Evolutionary conservation across 371 early-diverging fungal species (phyloP).

Genomic region (Funneliformis caledonium): DNA sequence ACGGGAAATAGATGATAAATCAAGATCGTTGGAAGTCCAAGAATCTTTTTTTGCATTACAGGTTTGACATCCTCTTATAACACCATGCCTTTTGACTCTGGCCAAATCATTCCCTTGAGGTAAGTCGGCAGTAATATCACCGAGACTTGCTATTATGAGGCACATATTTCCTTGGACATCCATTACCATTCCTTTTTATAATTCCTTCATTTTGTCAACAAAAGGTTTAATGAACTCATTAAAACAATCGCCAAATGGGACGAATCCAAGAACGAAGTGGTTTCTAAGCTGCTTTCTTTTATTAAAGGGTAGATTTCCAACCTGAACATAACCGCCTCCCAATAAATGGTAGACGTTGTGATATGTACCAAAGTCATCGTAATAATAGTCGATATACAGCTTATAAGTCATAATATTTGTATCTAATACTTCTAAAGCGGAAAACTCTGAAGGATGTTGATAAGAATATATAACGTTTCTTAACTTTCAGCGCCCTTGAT

Average conservation of each 20-base stretch:
- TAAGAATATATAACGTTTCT: background rate
- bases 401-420: background rate
- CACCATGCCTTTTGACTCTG: background rate
- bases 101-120: background rate
- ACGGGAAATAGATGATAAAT: background rate
- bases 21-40: background rate
- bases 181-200: background rate
- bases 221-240: background rate
- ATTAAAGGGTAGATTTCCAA: constrained; percentile 10
- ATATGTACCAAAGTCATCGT: background rate
- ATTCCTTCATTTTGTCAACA: background rate
- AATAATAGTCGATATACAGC: no score
- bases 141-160: background rate
- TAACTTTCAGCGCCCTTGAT: background rate
- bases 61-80: background rate
- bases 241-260: background rate
- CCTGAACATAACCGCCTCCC: background rate
- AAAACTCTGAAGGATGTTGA: background rate
- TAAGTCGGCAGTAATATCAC: background rate
- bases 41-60: background rate
- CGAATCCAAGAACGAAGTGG: background rate
- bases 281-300: no score
- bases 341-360: background rate
- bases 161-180: background rate
- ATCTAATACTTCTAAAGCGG: background rate